Conservation (phyloP, 768 basidiomycete genomes). For the Pulveroboletus sp. region DNA sequence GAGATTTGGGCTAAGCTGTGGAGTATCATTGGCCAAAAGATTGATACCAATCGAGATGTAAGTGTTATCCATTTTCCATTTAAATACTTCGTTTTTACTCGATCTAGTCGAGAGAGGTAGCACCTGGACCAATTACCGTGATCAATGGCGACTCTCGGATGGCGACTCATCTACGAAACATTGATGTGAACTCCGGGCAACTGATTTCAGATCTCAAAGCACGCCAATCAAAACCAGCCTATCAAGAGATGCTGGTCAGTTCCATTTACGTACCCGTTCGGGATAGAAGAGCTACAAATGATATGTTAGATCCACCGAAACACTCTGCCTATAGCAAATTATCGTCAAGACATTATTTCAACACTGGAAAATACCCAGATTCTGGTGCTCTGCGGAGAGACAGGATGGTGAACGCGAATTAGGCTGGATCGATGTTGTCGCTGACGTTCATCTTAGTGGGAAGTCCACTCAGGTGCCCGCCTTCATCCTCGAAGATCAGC, state of each 20-base stretch:
- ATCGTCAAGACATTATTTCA: slow-evolving; percentile 68
- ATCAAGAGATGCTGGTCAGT: slow-evolving; percentile 88
- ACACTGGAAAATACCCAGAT: slow-evolving; percentile 75
- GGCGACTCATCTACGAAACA: slow-evolving; percentile 7
- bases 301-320: slow-evolving; percentile 64
- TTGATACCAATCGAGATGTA: slow-evolving; percentile 44
- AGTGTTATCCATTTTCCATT: slow-evolving; percentile 3
- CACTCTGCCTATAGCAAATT: slow-evolving; percentile 80
- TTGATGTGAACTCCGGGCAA: slow-evolving; percentile 40
- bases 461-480: slow-evolving; percentile 96
- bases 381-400: slow-evolving; percentile 84
- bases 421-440: slow-evolving; percentile 24
- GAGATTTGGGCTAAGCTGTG: slow-evolving; percentile 68
- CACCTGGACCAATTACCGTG: slow-evolving; percentile 19
- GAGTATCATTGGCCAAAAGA: slow-evolving; percentile 60
- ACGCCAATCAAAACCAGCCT: slow-evolving; percentile 61
- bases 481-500: slow-evolving; percentile 89
- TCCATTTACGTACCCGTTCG: background rate
- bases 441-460: slow-evolving; percentile 50
- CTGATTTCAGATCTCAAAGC: slow-evolving; percentile 56
- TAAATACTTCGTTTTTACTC: slow-evolving; percentile 1
- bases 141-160: slow-evolving; percentile 14
- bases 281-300: background rate
- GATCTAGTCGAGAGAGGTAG: slow-evolving; percentile 15
- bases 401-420: slow-evolving; percentile 61